Conservation (phyloP, 2,329 filamentous ascomycete genomes). For the Pseudopithomyces chartarum region DNA sequence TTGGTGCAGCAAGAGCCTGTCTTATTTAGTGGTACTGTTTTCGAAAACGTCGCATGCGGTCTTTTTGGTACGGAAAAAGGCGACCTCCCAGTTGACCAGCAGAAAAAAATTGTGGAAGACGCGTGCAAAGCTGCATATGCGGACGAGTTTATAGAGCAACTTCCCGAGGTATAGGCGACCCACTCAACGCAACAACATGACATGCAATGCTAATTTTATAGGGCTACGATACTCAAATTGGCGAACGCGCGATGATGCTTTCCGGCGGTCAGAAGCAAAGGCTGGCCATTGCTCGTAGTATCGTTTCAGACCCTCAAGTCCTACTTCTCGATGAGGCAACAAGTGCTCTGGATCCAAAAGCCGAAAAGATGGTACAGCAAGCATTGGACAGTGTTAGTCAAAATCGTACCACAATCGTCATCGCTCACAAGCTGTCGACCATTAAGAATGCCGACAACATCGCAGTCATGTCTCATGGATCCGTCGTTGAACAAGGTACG, state of each 20-base stretch:
- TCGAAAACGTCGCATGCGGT: conserved; percentile 81
- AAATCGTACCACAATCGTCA: conserved; percentile 91
- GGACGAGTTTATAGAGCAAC: conserved; percentile 78
- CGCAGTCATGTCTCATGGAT: conserved; percentile 82
- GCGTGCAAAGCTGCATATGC: conserved; percentile 83
- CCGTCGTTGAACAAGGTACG: conserved; percentile 87
- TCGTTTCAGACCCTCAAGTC: conserved; percentile 86
- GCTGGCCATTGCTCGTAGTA: conserved; percentile 85
- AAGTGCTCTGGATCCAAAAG: conserved; percentile 87
- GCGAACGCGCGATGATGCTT: conserved; percentile 85
- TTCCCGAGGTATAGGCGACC: conserved; percentile 51
- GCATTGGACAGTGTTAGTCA: conserved; percentile 84
- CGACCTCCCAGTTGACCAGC: conserved; percentile 59
- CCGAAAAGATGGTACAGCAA: conserved; percentile 90
- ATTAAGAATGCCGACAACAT: conserved; percentile 95
- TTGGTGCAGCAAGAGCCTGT: conserved; percentile 61
- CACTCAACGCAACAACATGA: not conserved
- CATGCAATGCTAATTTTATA: conserved; percentile 71
- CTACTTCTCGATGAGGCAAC: conserved; percentile 92
- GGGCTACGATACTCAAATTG: conserved; percentile 88
- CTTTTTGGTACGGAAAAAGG: conserved; percentile 67
- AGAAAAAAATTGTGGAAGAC: conserved; percentile 63
- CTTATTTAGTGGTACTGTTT: conserved; percentile 34
- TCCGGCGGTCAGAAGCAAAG: conserved; percentile 94
- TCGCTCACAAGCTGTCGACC: conserved; percentile 92